Percentiles rank a stretch among this genome's conserved stretches.
These are phyloP conservation scores for Plasmodium blacklocki DNA, from an alignment of 169 alveolate species.

Conservation along the genomic window DNA sequence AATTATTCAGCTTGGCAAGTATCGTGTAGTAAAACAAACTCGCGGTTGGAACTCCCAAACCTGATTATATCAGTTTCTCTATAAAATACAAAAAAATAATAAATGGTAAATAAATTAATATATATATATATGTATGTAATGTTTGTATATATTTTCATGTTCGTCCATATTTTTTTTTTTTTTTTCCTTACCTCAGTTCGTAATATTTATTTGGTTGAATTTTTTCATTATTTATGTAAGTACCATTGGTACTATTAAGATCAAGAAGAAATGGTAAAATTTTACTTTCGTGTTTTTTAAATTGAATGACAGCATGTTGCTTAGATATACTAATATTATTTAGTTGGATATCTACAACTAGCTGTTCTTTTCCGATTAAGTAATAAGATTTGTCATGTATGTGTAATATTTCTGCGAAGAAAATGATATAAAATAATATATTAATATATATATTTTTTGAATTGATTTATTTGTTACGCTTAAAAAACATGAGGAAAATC, in stretches of 20 bases:
- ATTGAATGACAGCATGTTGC: conserved; percentile 98
- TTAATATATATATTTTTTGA: not conserved
- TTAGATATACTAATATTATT: conserved; percentile 91
- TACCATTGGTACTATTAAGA: conserved; percentile 95
- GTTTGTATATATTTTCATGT: not conserved
- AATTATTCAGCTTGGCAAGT: not conserved
- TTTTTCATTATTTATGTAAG: conserved; percentile 92
- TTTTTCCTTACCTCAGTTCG: conserved; percentile 87
- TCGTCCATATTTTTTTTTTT: not conserved
- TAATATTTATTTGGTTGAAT: conserved; percentile 93
- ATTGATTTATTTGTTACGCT: too few species aligned
- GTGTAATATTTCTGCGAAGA: conserved; percentile 81
- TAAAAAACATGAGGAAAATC: too few species aligned
- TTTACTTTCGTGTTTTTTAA: conserved; percentile 85
- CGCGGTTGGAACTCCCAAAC: conserved; percentile 64
- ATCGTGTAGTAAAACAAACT: conserved; percentile 56
- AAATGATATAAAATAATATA: not conserved
- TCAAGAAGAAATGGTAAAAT: conserved; percentile 95
- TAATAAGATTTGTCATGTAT: conserved; percentile 84
- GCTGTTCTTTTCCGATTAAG: conserved; percentile 94
- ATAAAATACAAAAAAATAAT: not conserved
- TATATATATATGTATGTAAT: not conserved
- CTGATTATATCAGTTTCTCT: conserved; percentile 53
- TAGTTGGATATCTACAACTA: conserved; percentile 92
- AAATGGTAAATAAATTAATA: not conserved